Evolutionary conservation across 2,329 filamentous ascomycete genomes (phyloP).

Genomic region (Colletotrichum simmondsii): DNA sequence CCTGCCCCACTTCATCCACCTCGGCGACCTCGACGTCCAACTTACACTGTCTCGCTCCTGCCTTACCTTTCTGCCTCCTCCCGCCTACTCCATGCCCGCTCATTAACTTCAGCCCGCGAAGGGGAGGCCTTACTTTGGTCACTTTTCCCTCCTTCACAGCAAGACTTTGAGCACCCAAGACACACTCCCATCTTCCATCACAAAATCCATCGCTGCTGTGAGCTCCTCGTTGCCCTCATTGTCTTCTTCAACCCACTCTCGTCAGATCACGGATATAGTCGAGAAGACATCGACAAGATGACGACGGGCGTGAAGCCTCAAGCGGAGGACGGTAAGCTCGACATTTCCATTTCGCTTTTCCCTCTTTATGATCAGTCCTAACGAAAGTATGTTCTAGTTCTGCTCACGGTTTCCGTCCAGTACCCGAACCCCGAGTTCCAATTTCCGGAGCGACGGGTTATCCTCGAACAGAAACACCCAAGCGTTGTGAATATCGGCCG

Average conservation of each 20-base stretch:
- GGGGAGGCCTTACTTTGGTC: background rate
- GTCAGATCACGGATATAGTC: background rate
- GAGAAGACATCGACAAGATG: constrained; percentile 16
- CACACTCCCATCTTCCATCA: background rate
- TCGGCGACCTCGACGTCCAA: constrained; percentile 8
- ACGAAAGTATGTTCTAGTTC: constrained; percentile 38
- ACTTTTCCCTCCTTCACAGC: background rate
- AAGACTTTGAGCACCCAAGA: background rate
- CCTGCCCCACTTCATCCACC: constrained; percentile 14
- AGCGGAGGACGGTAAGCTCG: constrained; percentile 25
- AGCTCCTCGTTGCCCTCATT: background rate
- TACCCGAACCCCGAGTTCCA: constrained; percentile 35
- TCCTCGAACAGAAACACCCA: constrained; percentile 40
- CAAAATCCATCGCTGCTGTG: background rate
- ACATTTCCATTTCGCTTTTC: background rate
- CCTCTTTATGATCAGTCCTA: constrained; percentile 10
- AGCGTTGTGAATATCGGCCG: constrained; percentile 52
- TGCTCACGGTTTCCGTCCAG: constrained; percentile 43
- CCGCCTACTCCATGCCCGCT: constrained; percentile 1
- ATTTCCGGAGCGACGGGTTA: constrained; percentile 36
- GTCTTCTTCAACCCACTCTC: background rate
- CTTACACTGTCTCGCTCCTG: constrained; percentile 29
- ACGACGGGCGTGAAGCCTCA: constrained; percentile 9
- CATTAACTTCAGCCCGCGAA: background rate
- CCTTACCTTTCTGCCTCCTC: constrained; percentile 8